A percentile compares a stretch with the other conserved stretches of the same genome.
Conservation (phyloP, 2,329 filamentous ascomycete genomes). For the Beauveria sp. region DNA sequence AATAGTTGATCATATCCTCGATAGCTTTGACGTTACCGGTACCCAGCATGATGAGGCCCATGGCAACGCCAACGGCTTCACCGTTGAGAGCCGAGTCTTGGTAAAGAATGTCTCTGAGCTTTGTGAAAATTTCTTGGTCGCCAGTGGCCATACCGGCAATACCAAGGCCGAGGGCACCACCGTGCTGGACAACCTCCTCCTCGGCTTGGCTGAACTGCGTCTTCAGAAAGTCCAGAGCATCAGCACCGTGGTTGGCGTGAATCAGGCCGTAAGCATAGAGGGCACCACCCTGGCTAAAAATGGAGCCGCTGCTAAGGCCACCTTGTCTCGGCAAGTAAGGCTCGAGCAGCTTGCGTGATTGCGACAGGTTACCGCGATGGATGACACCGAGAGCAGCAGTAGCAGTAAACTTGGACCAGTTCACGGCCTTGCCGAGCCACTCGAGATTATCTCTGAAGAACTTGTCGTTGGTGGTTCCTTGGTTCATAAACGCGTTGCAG, state of each 20-base stretch:
- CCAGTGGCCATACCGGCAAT: constrained; percentile 97
- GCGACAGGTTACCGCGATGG: constrained; percentile 87
- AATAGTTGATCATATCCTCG: constrained; percentile 96
- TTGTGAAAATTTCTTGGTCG: constrained; percentile 82
- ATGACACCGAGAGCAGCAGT: constrained; percentile 95
- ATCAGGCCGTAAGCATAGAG: constrained; percentile 93
- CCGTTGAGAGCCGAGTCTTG: constrained; percentile 93
- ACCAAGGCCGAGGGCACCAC: constrained; percentile 87
- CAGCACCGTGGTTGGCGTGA: constrained; percentile 93
- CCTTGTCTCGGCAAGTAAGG: constrained; percentile 82
- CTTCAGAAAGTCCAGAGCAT: constrained; percentile 74
- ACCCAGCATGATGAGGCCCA: constrained; percentile 97
- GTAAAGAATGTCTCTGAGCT: constrained; percentile 81
- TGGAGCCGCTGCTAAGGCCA: constrained; percentile 69
- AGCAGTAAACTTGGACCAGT: constrained; percentile 99
- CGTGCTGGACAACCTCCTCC: constrained; percentile 94
- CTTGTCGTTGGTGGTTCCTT: constrained; percentile 94
- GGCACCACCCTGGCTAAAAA: constrained; percentile 93
- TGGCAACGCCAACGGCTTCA: constrained; percentile 88
- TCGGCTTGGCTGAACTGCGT: constrained; percentile 66
- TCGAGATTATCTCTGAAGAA: constrained; percentile 98
- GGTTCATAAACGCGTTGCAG: constrained; percentile 98
- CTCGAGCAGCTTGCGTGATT: constrained; percentile 87
- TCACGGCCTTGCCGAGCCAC: constrained; percentile 96
- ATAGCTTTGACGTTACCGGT: constrained; percentile 92